These are phyloP conservation scores for Paraurostyla sp. DNA, from an alignment of 73 alveolate species.

Conservation along the genomic window DNA sequence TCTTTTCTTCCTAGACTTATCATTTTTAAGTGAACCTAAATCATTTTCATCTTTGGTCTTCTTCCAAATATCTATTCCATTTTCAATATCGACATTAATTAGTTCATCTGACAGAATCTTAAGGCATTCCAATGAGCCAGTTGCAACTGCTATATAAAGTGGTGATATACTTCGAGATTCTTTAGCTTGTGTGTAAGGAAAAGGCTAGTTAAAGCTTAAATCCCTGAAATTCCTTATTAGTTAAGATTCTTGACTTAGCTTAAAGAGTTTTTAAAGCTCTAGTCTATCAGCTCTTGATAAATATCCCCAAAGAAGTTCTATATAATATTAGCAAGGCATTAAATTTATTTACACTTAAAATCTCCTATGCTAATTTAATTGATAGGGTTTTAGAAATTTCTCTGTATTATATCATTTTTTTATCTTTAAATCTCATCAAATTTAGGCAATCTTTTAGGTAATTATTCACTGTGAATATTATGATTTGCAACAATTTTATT, in stretches of 20 bases:
- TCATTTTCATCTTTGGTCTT: not conserved
- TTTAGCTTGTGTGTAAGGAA: slow-evolving; percentile 22
- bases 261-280: slow-evolving; percentile 9
- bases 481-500: not conserved
- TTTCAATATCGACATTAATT: slow-evolving; percentile 3
- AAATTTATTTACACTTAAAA: not conserved
- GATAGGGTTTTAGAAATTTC: not conserved
- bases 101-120: not conserved
- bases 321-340: no score
- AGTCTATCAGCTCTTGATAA: slow-evolving; percentile 25
- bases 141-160: slow-evolving; percentile 16
- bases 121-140: not conserved
- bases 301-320: slow-evolving; percentile 38
- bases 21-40: not conserved
- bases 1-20: not conserved
- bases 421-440: slow-evolving; percentile 9
- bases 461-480: not conserved
- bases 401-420: not conserved
- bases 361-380: not conserved
- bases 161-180: slow-evolving; percentile 1
- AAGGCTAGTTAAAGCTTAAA: not conserved
- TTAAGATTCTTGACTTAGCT: not conserved
- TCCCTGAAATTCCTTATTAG: slow-evolving; percentile 17
- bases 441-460: slow-evolving; percentile 27
- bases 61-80: slow-evolving; percentile 6